A percentile compares a stretch with the other conserved stretches of the same genome.
Evolutionary conservation across 306 rosid species (phyloP).

Genomic region (Sicyos baderoa): DNA sequence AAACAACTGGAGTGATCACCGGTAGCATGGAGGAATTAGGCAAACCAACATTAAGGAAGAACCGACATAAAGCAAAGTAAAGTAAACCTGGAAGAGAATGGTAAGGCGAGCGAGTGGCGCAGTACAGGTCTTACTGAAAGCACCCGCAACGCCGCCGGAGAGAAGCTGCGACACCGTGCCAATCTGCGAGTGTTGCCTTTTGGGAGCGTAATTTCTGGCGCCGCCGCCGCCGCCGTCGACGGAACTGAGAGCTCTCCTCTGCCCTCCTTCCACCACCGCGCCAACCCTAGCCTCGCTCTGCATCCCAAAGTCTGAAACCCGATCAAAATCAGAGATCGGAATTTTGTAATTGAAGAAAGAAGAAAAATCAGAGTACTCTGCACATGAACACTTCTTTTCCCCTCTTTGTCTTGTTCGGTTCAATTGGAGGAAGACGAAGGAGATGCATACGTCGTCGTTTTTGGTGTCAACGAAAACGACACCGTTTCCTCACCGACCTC

Average conservation of each 20-base stretch:
- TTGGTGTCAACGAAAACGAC: too few species aligned
- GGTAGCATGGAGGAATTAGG: too few species aligned
- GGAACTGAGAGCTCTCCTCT: conserved; percentile 38
- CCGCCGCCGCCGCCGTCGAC: conserved; percentile 44
- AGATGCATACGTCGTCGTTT: too few species aligned
- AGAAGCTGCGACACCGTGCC: conserved; percentile 73
- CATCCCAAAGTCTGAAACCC: conserved; percentile 32
- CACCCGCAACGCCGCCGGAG: conserved; percentile 96
- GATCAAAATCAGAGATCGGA: not conserved
- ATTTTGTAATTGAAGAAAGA: too few species aligned
- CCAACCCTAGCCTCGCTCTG: conserved; percentile 90
- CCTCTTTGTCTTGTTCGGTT: too few species aligned
- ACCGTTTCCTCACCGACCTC: too few species aligned
- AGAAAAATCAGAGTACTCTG: too few species aligned
- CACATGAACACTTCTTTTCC: too few species aligned
- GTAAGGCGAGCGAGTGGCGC: conserved; percentile 97
- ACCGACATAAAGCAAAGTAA: too few species aligned
- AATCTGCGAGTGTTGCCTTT: conserved; percentile 40
- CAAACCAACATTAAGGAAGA: too few species aligned
- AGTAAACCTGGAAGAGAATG: conserved; percentile 84
- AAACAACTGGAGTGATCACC: too few species aligned
- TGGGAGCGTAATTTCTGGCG: conserved; percentile 23
- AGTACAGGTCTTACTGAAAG: conserved; percentile 87
- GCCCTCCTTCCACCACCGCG: conserved; percentile 57
- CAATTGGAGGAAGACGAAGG: too few species aligned